Base-by-base conservation (phyloP, 768 basidiomycete species). In the Pleurotus salmoneostramineus region DNA sequence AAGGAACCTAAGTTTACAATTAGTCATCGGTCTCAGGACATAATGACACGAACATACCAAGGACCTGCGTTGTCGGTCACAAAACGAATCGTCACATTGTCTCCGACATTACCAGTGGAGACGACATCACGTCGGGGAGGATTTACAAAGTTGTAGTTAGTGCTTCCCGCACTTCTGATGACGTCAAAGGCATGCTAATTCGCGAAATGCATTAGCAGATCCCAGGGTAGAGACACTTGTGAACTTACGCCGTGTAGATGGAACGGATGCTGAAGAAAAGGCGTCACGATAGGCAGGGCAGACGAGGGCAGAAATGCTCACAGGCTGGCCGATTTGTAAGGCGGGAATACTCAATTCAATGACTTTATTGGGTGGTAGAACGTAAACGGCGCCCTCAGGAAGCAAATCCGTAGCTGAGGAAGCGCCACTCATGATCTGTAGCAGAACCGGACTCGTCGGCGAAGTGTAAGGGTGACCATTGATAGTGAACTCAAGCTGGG, bases 381-480 rank as follows among this genome's bases (percentile, higher is more conserved):
- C 61, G 61, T 79, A 81, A 5, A 85, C 70, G 11, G 72, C 72
- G 3, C 81, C 83, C 0, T 56, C 15, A 0, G 83, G 85, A 32
- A 85, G 68, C 14, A 87, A 70, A 1, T 80, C 72, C 15, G 72
- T 63, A 0, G 84, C 74, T 14, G 72, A 70, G 35, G 68, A 69
- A 4, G 78, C 77, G 0, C 85, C 85, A 50, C 79, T 83, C 36
- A 87, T 64, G 40, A 85, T 80, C 61, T 87, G 85, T 12, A 85
- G 74, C 8, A 87, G 74, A 10, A 84, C 77, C 0, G 85, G 84
- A 0, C 77, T 68, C 0, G 72, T 70, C 0, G 83, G 83, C 1
- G 73, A 65, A 5, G 42, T 43, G 58, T 70, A 78, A 1, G 62
- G 50, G 0, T 61, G 65, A 2, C 68, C 68, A 51, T 78, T 77